These are phyloP conservation scores for Thecaphora thlaspeos DNA, from an alignment of 1,284 basidiomycete genomes.

Conservation along the genomic window DNA sequence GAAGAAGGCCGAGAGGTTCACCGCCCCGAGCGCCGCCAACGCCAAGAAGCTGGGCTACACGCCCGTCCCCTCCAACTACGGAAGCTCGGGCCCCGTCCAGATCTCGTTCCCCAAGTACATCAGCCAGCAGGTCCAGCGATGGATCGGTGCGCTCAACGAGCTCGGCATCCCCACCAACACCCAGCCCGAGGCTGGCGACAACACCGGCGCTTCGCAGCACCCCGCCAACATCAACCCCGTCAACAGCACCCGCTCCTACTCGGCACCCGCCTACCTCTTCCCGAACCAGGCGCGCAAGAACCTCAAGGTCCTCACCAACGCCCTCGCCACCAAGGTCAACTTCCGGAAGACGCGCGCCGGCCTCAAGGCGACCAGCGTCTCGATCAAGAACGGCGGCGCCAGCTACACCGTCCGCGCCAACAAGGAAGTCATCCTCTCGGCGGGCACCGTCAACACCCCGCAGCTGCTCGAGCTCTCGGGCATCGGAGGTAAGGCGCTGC, in stretches of 20 bases:
- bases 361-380: constrained; percentile 30
- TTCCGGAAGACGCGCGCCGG: constrained; percentile 13
- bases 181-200: constrained; percentile 39
- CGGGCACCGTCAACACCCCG: constrained; percentile 56
- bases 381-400: constrained; percentile 24
- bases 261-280: constrained; percentile 47
- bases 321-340: constrained; percentile 44
- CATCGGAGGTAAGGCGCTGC: constrained; percentile 60
- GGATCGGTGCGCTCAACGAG: constrained; percentile 26
- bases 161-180: constrained; percentile 14
- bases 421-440: constrained; percentile 48
- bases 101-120: constrained; percentile 39
- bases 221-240: constrained; percentile 47
- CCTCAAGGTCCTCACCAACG: constrained; percentile 42
- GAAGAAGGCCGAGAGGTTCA: constrained; percentile 41
- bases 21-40: constrained; percentile 15
- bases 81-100: constrained; percentile 39
- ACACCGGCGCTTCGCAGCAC: constrained; percentile 45
- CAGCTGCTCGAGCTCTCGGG: constrained; percentile 63
- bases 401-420: constrained; percentile 36
- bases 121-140: constrained; percentile 37
- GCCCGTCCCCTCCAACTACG: constrained; percentile 15
- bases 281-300: constrained; percentile 41
- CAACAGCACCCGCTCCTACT: constrained; percentile 52
- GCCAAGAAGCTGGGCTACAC: too few relatives aligned